phyloP scores from a whole-genome alignment of 805 yeast genomes.

The Schizosaccharomyces lindneri region DNA sequence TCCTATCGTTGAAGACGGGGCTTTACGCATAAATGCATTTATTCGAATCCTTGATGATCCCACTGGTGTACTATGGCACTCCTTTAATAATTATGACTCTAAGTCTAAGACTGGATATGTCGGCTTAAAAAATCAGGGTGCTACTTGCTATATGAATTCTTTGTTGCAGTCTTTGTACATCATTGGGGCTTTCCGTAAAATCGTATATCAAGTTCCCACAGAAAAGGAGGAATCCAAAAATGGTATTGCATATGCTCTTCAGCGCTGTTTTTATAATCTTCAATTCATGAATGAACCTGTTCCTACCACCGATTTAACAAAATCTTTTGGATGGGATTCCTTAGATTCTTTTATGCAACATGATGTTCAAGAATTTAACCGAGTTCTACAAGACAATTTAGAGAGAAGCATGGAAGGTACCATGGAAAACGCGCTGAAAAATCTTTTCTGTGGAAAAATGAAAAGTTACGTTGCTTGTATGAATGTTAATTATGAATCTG shows the following conservation, averaged over 20 bases:
- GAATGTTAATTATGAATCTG: conserved; percentile 76
- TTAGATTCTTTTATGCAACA: conserved; percentile 92
- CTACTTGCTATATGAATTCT: conserved; percentile 90
- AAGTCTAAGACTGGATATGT: conserved; percentile 71
- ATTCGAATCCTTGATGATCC: conserved; percentile 61
- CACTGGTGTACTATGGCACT: conserved; percentile 88
- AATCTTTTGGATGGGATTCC: conserved; percentile 91
- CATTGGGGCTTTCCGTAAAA: conserved; percentile 55
- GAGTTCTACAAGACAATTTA: conserved; percentile 81
- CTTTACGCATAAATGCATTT: conserved; percentile 47
- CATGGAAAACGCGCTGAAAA: conserved; percentile 30
- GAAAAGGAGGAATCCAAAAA: conserved; percentile 26
- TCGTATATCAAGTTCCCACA: conserved; percentile 79
- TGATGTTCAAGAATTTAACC: conserved; percentile 87
- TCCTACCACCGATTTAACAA: conserved; percentile 66
- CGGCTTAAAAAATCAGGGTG: conserved; percentile 90
- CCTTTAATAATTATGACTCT: conserved; percentile 53
- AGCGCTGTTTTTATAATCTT: conserved; percentile 60
- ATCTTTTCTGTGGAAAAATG: conserved; percentile 28
- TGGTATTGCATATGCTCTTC: conserved; percentile 63
- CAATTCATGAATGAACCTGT: conserved; percentile 52
- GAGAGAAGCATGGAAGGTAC: conserved; percentile 84
- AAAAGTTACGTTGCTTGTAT: conserved; percentile 80
- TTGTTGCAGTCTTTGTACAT: conserved; percentile 72
- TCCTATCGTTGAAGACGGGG: conserved; percentile 26